phyloP scores from a whole-genome alignment of 257 asterid species.

The Prunella vulgaris region DNA sequence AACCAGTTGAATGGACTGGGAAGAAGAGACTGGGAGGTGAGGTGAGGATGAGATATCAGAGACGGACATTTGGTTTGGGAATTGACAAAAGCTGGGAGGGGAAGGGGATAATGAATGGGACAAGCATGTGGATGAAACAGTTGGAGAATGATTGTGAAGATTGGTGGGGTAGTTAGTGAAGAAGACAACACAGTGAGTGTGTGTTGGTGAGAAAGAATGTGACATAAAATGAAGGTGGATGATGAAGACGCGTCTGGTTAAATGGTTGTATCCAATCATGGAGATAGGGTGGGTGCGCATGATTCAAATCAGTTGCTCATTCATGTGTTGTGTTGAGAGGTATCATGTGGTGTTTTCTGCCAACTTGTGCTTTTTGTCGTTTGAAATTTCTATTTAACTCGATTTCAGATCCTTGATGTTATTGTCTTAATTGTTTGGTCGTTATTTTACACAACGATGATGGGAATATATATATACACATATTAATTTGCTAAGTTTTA shows the following conservation, averaged over 20 bases:
- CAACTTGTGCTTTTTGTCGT: neutral
- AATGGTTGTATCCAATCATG: conserved; percentile 40
- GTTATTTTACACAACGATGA: too few species aligned
- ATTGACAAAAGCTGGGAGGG: conserved; percentile 13
- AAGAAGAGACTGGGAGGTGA: conserved; percentile 17
- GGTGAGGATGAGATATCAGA: conserved; percentile 40
- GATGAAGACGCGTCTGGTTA: conserved; percentile 37
- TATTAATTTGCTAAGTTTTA: too few species aligned
- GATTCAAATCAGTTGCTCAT: conserved; percentile 19
- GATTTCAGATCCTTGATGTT: neutral
- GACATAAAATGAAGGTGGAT: neutral
- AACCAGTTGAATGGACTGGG: conserved; percentile 56
- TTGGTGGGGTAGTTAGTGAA: conserved; percentile 26
- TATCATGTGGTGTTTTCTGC: conserved; percentile 14
- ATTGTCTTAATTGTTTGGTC: neutral
- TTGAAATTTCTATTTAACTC: neutral
- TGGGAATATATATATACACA: too few species aligned
- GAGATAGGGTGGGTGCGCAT: conserved; percentile 31
- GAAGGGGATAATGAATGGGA: conserved; percentile 6
- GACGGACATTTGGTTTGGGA: conserved; percentile 26
- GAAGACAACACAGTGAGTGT: neutral
- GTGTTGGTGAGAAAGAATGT: neutral
- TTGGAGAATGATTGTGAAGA: conserved; percentile 9
- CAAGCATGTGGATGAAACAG: conserved; percentile 7
- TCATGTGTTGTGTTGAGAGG: conserved; percentile 11